These are phyloP conservation scores for Cytospora paraplurivora DNA, from an alignment of 2,329 filamentous ascomycete species.

Conservation along the genomic window DNA sequence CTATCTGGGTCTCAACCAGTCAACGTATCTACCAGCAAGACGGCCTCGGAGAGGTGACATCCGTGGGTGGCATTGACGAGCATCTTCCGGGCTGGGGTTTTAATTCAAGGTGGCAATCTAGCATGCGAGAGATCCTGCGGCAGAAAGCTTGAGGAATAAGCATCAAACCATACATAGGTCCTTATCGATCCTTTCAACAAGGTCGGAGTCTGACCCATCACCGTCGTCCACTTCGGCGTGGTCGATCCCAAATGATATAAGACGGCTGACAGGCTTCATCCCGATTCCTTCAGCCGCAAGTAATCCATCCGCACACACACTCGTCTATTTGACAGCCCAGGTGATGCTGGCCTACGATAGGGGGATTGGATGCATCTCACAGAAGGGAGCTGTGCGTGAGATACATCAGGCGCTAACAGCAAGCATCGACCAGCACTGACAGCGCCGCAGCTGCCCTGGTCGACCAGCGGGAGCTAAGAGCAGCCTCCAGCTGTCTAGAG, in stretches of 20 bases:
- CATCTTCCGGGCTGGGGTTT: conserved; percentile 12
- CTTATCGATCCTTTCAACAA: conserved; percentile 12
- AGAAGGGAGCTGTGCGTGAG: not conserved
- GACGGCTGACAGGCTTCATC: conserved; percentile 12
- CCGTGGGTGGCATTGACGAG: conserved; percentile 14
- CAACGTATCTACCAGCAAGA: conserved; percentile 12
- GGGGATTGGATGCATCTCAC: conserved; percentile 8
- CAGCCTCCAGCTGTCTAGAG: conserved; percentile 30
- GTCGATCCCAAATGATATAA: conserved; percentile 12
- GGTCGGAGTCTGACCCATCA: conserved; percentile 12
- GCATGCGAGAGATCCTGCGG: not conserved
- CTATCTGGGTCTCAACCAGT: not conserved
- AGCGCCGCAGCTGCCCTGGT: conserved; percentile 20
- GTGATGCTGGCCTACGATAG: not conserved
- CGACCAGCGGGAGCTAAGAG: conserved; percentile 35
- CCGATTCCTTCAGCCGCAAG: conserved; percentile 1
- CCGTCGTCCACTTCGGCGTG: not conserved
- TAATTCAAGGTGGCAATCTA: not conserved
- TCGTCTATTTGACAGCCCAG: no score
- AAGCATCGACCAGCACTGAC: conserved; percentile 10
- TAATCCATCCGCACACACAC: not conserved
- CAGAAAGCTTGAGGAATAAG: not conserved
- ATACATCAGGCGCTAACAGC: conserved; percentile 21
- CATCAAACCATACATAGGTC: not conserved
- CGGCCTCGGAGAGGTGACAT: conserved; percentile 7